Evolutionary conservation across 345 rosid species (phyloP), one percentile per base, ranked within the genome.

Genomic region (Citrus sinensis): DNA sequence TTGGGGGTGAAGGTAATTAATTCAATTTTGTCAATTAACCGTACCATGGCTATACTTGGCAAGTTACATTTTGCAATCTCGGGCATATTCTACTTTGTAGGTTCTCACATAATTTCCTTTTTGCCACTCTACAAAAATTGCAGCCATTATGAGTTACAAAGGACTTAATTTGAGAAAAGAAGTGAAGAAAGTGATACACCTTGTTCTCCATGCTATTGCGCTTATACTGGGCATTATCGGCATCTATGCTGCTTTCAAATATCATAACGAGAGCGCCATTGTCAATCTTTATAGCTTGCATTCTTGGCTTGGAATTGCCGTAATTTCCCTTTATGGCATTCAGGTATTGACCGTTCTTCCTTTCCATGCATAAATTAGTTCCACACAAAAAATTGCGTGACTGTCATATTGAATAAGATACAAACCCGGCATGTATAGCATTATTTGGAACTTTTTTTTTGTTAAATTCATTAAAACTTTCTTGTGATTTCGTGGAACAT

Each of bases 1-100:
- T 96, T 49, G 98, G 98, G 80, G 99, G 99, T 2, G 92, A 96
- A 96, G 98, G 99, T 96, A 94, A 86, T 67, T 76, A 46, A 27
- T 6, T 9, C 20, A 55, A 65, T 6, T 32, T 46, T 61, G 29
- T 56, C 17, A 70, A 14, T 72, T 4, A 20, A n/a, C n/a, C 32
- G 32, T 14, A 0, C 29, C 17, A 25, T 60, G 39, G 54, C 40
- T 71, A 7, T 4, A 14, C 3, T 8, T 19, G 20, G 46, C 61
- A 4, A 24, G 4, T 1, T 2, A 70, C 24, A 32, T 37, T 25
- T 1, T 62, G 46, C 2, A 24, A 16, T 32, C 29, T 65, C 29
- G 24, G 8, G 27, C 29, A 7, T 59, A 22, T 34, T 20, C 46
- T 34, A 66, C 70, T 20, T 20, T 4, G 11, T 16, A 7, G 19